Percentiles rank a stretch among this genome's conserved stretches.
Evolutionary conservation across 225 moss, liverwort and hornwort species (phyloP).

Genomic region (Asterella californica): DNA sequence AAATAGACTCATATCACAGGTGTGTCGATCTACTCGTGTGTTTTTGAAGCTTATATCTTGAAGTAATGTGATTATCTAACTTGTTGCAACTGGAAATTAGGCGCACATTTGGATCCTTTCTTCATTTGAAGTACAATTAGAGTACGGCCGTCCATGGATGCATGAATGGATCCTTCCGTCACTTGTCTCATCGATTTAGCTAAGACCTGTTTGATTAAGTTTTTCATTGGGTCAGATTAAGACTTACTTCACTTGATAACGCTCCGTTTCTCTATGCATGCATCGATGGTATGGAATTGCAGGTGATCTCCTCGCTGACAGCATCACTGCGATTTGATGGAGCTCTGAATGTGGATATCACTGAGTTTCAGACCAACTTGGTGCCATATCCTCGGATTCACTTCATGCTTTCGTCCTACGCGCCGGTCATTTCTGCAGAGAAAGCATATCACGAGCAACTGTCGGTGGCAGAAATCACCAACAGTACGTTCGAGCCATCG

Average conservation of each 20-base stretch:
- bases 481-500: slow-evolving; percentile 29
- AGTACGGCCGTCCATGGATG: neutral
- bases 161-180: neutral
- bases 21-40: neutral
- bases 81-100: neutral
- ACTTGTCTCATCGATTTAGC: too few species aligned
- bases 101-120: too few species aligned
- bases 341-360: slow-evolving; percentile 35
- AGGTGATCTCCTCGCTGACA: slow-evolving; percentile 35
- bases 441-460: too few species aligned
- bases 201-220: too few species aligned
- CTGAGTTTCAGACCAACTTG: slow-evolving; percentile 31
- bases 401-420: slow-evolving; percentile 37
- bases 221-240: too few species aligned
- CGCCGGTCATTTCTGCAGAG: slow-evolving; percentile 37
- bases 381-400: slow-evolving; percentile 37
- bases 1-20: slow-evolving; percentile 44
- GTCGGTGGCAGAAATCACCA: slow-evolving; percentile 31
- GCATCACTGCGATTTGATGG: slow-evolving; percentile 36
- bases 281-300: neutral
- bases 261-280: too few species aligned
- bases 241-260: too few species aligned
- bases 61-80: neutral
- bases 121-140: too few species aligned
- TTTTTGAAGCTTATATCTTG: neutral